Conservation (phyloP, 108 stramenopile genomes). For the Fistulifera pelliculosa region DNA sequence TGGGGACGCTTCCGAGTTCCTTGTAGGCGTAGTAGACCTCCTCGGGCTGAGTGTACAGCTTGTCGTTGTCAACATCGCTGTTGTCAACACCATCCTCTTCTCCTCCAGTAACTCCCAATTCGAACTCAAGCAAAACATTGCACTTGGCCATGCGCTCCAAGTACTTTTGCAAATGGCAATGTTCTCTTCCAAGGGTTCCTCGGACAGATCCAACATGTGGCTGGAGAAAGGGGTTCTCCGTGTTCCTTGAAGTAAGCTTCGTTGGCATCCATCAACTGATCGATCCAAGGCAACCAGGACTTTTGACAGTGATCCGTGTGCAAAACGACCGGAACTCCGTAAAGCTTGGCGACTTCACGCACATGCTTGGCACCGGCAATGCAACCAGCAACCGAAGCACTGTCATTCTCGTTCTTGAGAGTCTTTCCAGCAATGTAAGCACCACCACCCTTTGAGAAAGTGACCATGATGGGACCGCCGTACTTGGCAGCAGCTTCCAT, state of each 20-base stretch:
- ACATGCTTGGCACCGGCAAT: constrained; percentile 89
- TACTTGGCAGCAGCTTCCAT: constrained; percentile 85
- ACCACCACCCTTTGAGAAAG: constrained; percentile 82
- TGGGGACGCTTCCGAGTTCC: constrained; percentile 49
- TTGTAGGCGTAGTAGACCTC: constrained; percentile 77
- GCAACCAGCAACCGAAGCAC: constrained; percentile 81
- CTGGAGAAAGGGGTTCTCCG: constrained; percentile 88
- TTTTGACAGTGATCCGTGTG: constrained; percentile 94
- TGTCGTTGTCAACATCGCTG: constrained; percentile 62
- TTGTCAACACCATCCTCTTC: constrained; percentile 96
- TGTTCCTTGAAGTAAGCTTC: constrained; percentile 67
- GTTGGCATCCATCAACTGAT: constrained; percentile 75
- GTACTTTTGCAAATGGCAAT: constrained; percentile 85
- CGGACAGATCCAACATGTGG: constrained; percentile 94
- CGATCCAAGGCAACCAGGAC: constrained; percentile 88
- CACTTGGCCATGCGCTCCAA: constrained; percentile 72
- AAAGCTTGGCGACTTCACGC: constrained; percentile 88
- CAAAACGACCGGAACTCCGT: constrained; percentile 90
- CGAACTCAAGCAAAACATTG: constrained; percentile 85
- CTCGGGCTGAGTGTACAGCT: constrained; percentile 91
- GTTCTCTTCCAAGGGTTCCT: constrained; percentile 90
- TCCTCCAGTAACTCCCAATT: constrained; percentile 93
- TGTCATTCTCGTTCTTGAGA: constrained; percentile 71
- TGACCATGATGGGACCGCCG: constrained; percentile 88
- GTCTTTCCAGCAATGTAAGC: constrained; percentile 91